A percentile compares a stretch with the other conserved stretches of the same genome.
These are phyloP conservation scores for Paramecium bursaria DNA, from an alignment of 73 alveolate genomes.

Conservation along the genomic window DNA sequence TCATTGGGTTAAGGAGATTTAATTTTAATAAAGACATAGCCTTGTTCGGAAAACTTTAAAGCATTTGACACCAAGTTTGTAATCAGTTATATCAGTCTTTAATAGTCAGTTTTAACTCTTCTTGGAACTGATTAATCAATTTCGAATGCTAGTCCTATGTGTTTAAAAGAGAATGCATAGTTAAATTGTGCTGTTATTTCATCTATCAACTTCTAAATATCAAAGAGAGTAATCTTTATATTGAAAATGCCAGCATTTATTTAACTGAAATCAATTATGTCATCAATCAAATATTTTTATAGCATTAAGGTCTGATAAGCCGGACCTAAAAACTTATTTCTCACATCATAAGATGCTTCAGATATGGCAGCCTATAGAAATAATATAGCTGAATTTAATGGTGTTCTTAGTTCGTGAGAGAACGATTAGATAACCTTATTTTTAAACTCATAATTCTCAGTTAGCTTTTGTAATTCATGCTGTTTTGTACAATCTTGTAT, in stretches of 20 bases:
- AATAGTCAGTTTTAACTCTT: conserved; percentile 47
- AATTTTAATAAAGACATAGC: conserved; percentile 51
- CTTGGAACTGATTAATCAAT: conserved; percentile 12
- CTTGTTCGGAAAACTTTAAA: conserved; percentile 53
- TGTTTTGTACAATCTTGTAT: conserved; percentile 59
- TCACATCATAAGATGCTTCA: conserved; percentile 4
- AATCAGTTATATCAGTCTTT: conserved; percentile 57
- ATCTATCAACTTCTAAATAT: conserved; percentile 38
- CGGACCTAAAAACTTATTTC: conserved; percentile 56
- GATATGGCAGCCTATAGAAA: conserved; percentile 36
- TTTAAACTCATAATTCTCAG: conserved; percentile 53
- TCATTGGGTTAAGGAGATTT: neutral
- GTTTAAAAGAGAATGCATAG: conserved; percentile 52
- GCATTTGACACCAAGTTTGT: conserved; percentile 54
- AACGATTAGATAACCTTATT: conserved; percentile 58
- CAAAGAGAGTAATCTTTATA: conserved; percentile 52
- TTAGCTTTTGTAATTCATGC: conserved; percentile 39
- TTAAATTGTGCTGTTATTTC: conserved; percentile 52
- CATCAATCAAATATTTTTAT: conserved; percentile 62
- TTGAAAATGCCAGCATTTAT: conserved; percentile 53
- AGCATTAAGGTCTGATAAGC: conserved; percentile 46
- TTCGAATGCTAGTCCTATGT: conserved; percentile 48
- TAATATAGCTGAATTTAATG: conserved; percentile 52
- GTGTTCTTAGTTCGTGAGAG: conserved; percentile 70
- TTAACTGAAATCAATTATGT: conserved; percentile 65